phyloP scores from a whole-genome alignment of 495 filamentous ascomycete species.

The Hyaloscypha finlandica region DNA sequence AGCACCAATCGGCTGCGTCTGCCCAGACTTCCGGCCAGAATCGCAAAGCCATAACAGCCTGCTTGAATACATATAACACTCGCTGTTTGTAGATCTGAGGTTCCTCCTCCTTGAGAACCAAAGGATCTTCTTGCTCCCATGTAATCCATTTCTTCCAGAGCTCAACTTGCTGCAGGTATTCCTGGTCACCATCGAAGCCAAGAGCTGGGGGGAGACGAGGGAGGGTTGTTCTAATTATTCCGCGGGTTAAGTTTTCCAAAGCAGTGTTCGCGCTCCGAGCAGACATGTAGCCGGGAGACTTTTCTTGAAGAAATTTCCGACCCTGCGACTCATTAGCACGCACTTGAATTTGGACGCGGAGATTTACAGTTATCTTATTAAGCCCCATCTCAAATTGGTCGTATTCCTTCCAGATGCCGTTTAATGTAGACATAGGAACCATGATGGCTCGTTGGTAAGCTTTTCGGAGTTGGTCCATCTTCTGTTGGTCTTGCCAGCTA shows the following conservation, averaged over 20 bases:
- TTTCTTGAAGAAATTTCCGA: conserved; percentile 89
- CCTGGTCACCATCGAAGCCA: conserved; percentile 84
- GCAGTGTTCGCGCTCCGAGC: conserved; percentile 83
- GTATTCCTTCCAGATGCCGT: conserved; percentile 93
- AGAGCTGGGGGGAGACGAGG: conserved; percentile 78
- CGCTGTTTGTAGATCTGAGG: conserved; percentile 68
- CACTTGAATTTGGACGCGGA: conserved; percentile 32
- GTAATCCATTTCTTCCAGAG: conserved; percentile 91
- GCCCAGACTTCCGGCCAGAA: conserved; percentile 97
- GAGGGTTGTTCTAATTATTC: conserved; percentile 73
- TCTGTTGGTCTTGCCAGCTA: conserved; percentile 94
- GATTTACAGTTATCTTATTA: conserved; percentile 65
- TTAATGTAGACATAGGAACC: conserved; percentile 78
- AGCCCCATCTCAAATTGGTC: conserved; percentile 90
- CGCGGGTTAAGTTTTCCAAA: conserved; percentile 80
- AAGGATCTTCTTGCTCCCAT: conserved; percentile 91
- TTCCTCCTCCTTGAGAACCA: conserved; percentile 83
- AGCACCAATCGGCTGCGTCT: conserved; percentile 92
- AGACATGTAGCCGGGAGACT: conserved; percentile 89
- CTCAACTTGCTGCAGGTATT: conserved; percentile 83
- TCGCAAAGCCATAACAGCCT: conserved; percentile 87
- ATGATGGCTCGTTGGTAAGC: conserved; percentile 87
- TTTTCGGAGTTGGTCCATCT: conserved; percentile 90
- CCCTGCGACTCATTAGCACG: conserved; percentile 55
- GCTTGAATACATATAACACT: conserved; percentile 87